Conservation (phyloP, 2,329 filamentous ascomycete species). For the Alternaria hordeiaustralica region DNA sequence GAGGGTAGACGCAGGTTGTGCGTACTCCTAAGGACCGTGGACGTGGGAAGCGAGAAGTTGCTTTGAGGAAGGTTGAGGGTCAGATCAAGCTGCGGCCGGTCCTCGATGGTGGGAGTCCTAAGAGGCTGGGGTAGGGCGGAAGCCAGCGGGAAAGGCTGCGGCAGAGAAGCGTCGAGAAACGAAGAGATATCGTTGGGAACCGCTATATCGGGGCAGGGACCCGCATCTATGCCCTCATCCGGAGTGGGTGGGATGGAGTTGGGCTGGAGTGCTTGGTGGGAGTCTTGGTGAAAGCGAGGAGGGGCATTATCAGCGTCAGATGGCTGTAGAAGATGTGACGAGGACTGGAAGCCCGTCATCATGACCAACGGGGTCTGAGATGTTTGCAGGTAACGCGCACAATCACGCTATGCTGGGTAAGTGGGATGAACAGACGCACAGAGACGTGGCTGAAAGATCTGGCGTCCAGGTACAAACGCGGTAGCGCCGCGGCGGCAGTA, state of each 20-base stretch:
- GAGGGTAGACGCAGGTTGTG: slow-evolving; percentile 59
- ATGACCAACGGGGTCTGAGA: slow-evolving; percentile 18
- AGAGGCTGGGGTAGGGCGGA: slow-evolving; percentile 26
- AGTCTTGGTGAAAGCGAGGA: slow-evolving; percentile 5
- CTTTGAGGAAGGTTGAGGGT: slow-evolving; percentile 34
- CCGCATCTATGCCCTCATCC: slow-evolving; percentile 21
- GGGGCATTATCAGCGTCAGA: slow-evolving; percentile 17
- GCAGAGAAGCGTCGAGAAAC: slow-evolving; percentile 38
- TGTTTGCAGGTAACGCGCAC: slow-evolving; percentile 17
- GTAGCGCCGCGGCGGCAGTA: slow-evolving; percentile 26
- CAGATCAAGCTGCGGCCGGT: slow-evolving; percentile 34
- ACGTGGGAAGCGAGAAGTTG: slow-evolving; percentile 39
- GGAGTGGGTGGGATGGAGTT: slow-evolving; percentile 30
- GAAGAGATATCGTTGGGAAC: slow-evolving; percentile 23
- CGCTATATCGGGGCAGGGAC: slow-evolving; percentile 20
- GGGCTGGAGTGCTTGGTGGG: slow-evolving; percentile 1
- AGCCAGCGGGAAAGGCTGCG: slow-evolving; percentile 39
- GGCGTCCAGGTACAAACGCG: slow-evolving; percentile 28
- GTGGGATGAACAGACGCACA: slow-evolving; percentile 23
- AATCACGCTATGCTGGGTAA: slow-evolving; percentile 20
- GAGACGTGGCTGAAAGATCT: slow-evolving; percentile 36
- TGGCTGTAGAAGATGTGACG: slow-evolving; percentile 17
- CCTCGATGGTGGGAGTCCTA: slow-evolving; percentile 35
- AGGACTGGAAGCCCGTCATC: slow-evolving; percentile 18
- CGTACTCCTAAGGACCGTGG: slow-evolving; percentile 39